These are phyloP conservation scores for Melanomma pulvis-pyrius DNA, from an alignment of 495 filamentous ascomycete genomes.

Conservation along the genomic window DNA sequence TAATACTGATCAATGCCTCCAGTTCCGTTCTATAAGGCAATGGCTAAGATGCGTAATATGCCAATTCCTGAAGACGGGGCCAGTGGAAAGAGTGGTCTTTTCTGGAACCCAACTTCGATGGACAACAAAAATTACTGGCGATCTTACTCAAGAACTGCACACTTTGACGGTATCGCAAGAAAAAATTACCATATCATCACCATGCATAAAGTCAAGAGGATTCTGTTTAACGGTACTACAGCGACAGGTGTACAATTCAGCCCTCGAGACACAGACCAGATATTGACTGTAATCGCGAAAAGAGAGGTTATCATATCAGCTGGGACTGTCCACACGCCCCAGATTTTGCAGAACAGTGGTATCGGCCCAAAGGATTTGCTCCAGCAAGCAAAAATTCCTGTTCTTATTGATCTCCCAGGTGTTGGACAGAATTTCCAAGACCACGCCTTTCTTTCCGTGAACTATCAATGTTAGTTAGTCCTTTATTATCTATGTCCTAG, in stretches of 20 bases:
- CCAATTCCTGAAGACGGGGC: background rate
- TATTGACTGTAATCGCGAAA: conserved; percentile 40
- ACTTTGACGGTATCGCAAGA: background rate
- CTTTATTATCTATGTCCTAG: background rate
- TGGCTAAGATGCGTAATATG: background rate
- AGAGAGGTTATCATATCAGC: conserved; percentile 53
- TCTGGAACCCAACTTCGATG: background rate
- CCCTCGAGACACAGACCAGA: background rate
- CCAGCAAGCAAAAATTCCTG: conserved; percentile 1
- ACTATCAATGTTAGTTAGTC: background rate
- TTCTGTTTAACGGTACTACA: background rate
- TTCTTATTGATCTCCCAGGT: conserved; percentile 10
- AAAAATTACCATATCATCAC: background rate
- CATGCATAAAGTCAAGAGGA: background rate
- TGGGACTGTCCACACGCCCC: conserved; percentile 21
- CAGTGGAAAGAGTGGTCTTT: conserved; percentile 15
- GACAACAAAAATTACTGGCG: background rate
- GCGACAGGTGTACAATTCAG: background rate
- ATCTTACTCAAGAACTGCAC: background rate
- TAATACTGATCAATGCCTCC: background rate
- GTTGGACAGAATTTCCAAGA: conserved; percentile 32
- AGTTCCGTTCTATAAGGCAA: background rate
- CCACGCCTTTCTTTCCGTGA: background rate
- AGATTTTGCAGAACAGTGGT: conserved; percentile 18
- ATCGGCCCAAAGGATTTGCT: conserved; percentile 26